Evolutionary conservation across 352 stramenopile genomes (phyloP), one percentile per base, ranked within the genome.

Genomic region (Albugo candida): DNA sequence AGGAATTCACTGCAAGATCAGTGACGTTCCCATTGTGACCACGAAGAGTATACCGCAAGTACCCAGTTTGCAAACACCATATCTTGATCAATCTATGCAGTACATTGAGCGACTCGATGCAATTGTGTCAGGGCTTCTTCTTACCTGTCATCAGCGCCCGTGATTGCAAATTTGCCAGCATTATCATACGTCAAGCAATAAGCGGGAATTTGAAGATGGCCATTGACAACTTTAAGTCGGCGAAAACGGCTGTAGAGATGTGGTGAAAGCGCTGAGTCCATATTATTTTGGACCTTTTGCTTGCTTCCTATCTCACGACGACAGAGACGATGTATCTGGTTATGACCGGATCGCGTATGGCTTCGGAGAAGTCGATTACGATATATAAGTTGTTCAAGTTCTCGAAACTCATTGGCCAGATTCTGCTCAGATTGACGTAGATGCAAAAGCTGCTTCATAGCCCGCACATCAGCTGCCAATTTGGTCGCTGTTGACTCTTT

Each of bases 171-270:
- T 47, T 92, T 81, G 31, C 93, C 89, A 14, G 71, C 86, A 51
- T 81, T 85, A 73, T 98, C 94, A 58, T 98, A 98, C 39, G 82
- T 88, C 40, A 98, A 65, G 59, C 89, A 97, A 55, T 97, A 98
- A 11, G 95, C 76, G 18, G 91, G 85, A 51, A 95, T 96, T 45
- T 83, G 66, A 44, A 97, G 61, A 58, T 98, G 92, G 11, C 88
- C 80, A 53, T 87, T 97, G 10, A 97, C 51, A 8, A 78, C 88
- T 55, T 92, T 92, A 31, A 92, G 56, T 1, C 71, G 61, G 0
- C 76, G 70, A 31, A 86, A 77, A 11, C 79, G 63, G 40, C 75
- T 86, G 50, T 92, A 92, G 24, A 86, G 59, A 45, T 81, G 74
- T 14, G 61, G 45, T 5, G 72, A 67, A 8, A 71, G 70, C 24